Conservation (phyloP, 2,329 filamentous ascomycete genomes). For the Thelonectria blattea region DNA sequence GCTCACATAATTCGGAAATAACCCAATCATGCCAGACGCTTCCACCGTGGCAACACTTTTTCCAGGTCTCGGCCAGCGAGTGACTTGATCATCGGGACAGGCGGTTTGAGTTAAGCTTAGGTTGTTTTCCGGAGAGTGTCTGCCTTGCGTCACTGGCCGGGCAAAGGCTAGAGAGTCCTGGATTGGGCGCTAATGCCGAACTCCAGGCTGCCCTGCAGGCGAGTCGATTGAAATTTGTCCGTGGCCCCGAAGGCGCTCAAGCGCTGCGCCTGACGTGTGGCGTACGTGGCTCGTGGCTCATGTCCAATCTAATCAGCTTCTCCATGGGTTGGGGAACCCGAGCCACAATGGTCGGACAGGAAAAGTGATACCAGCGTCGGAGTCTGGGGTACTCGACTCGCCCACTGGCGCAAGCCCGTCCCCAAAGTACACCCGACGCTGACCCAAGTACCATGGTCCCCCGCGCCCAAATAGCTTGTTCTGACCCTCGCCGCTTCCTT, state of each 20-base stretch:
- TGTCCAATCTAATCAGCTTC: background rate
- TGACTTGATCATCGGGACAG: background rate
- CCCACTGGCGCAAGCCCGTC: background rate
- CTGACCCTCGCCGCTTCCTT: conserved; percentile 26
- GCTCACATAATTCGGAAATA: conserved; percentile 2
- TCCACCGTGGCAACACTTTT: background rate
- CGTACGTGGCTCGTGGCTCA: conserved; percentile 35
- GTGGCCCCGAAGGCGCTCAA: background rate
- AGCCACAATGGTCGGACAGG: background rate
- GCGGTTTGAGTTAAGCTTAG: background rate
- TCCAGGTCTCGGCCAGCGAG: background rate
- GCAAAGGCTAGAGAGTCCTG: background rate
- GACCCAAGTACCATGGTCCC: conserved; percentile 17
- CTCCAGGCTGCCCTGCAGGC: background rate
- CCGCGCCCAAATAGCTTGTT: conserved; percentile 26
- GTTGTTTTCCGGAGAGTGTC: background rate
- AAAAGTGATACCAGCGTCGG: conserved; percentile 14
- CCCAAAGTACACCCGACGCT: conserved; percentile 14
- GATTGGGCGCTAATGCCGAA: conserved; percentile 10
- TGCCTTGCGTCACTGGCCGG: conserved; percentile 17
- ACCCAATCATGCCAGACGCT: conserved; percentile 9
- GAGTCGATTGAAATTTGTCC: background rate
- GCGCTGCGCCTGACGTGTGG: conserved; percentile 37
- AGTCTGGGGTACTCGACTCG: conserved; percentile 14
- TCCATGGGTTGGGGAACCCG: conserved; percentile 12